A percentile compares a stretch with the other conserved stretches of the same genome.
Conservation (phyloP, 345 rosid species). For the Ceriops decandra region DNA sequence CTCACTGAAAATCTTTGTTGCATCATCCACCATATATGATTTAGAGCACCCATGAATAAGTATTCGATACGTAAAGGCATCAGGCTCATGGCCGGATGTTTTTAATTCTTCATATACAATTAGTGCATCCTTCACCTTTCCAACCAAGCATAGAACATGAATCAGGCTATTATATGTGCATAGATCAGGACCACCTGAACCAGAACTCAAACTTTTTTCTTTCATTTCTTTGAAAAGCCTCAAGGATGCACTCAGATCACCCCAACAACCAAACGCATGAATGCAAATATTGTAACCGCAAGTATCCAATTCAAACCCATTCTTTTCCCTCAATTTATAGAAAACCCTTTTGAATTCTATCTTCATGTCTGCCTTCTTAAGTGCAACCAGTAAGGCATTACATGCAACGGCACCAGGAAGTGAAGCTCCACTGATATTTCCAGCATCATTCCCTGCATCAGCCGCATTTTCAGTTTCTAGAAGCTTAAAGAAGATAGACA, state of each 20-base stretch:
- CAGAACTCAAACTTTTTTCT: conserved; percentile 35
- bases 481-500: conserved; percentile 68
- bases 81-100: conserved; percentile 82
- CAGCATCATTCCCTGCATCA: neutral
- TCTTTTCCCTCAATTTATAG: conserved; percentile 38
- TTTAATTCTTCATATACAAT: conserved; percentile 70
- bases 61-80: conserved; percentile 62
- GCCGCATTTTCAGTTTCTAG: conserved; percentile 33
- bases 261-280: conserved; percentile 84
- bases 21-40: conserved; percentile 64
- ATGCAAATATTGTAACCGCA: conserved; percentile 82
- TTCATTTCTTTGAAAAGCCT: conserved; percentile 81
- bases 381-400: conserved; percentile 64
- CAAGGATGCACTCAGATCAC: conserved; percentile 58
- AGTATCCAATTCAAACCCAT: conserved; percentile 55
- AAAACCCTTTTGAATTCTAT: conserved; percentile 51
- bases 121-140: conserved; percentile 75
- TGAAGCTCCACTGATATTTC: conserved; percentile 22
- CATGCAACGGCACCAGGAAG: conserved; percentile 53
- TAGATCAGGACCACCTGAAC: conserved; percentile 57
- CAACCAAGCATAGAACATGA: conserved; percentile 59
- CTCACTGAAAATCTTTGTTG: conserved; percentile 53
- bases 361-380: conserved; percentile 56
- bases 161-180: conserved; percentile 90
- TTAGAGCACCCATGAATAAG: conserved; percentile 77